These are phyloP conservation scores for Hymenoscyphus fraxineus DNA, from an alignment of 2,329 filamentous ascomycete species.

Conservation along the genomic window DNA sequence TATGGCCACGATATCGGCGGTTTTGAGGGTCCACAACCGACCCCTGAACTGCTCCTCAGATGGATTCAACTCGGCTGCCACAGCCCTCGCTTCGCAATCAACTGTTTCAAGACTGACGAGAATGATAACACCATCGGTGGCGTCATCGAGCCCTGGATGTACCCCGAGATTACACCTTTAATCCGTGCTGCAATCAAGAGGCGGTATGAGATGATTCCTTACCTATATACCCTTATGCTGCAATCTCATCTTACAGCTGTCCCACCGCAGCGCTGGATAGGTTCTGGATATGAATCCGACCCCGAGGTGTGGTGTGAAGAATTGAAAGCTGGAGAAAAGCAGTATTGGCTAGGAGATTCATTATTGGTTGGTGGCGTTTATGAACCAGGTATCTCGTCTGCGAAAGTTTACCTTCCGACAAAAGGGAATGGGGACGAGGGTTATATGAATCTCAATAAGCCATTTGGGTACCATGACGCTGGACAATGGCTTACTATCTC, in stretches of 20 bases:
- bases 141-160: constrained; percentile 77
- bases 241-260: constrained; percentile 57
- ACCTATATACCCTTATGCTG: constrained; percentile 63
- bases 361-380: constrained; percentile 67
- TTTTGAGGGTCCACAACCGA: constrained; percentile 70
- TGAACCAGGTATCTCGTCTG: constrained; percentile 51
- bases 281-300: constrained; percentile 68
- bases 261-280: constrained; percentile 68
- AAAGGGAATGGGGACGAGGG: constrained; percentile 44
- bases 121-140: constrained; percentile 64
- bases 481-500: constrained; percentile 51
- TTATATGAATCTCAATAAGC: constrained; percentile 59
- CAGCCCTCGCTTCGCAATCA: constrained; percentile 69
- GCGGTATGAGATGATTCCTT: constrained; percentile 68
- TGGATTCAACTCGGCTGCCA: constrained; percentile 72
- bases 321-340: constrained; percentile 61
- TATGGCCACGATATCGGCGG: constrained; percentile 74
- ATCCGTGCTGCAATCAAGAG: constrained; percentile 64
- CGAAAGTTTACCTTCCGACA: constrained; percentile 59
- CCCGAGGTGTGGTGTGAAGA: constrained; percentile 60
- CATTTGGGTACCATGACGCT: constrained; percentile 53
- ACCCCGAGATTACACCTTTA: constrained; percentile 60
- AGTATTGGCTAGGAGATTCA: constrained; percentile 69
- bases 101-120: constrained; percentile 70
- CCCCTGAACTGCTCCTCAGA: constrained; percentile 65